Evolutionary conservation across 1,284 basidiomycete species (phyloP), one percentile per base, ranked within the genome.

Genomic region (Phellopilus nigrolimitatus): DNA sequence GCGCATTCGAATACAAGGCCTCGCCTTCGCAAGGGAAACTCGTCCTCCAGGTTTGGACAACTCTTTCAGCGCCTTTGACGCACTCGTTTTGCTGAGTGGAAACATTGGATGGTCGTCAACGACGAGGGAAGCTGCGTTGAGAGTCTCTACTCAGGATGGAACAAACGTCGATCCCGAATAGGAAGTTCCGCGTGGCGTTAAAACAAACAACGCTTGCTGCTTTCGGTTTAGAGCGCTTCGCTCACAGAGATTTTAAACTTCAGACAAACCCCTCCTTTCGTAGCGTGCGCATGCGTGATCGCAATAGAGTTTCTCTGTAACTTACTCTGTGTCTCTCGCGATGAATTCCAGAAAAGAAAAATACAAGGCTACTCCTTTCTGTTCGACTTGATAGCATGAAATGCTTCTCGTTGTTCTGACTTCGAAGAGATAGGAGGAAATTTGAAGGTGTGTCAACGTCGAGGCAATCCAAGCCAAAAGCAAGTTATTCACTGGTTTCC

Each of bases 1-100:
- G 25, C 46, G 30, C 34, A 34, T 47, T 51, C 8, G 46, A 53
- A 46, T 53, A 53, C 51, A 53, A 53, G 39, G 51, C 15, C 33
- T 36, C 22, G 12, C 9, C 51, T 37, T 5, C 7, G 21, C 44
- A 21, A 43, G 38, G 51, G 27, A 47, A 42, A 33, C 31, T 19
- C 13, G 39, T 7, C 22, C 13, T 7, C 46, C 36, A 4, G 38
- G 39, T 34, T 42, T 28, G 46, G 44, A 33, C 19, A 15, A 38
- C 48, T 34, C 38, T 47, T 47, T 53, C 27, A 53, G 31, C 24
- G 7, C 37, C 46, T 24, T 52, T 52, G 21, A 42, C 9, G 28
- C 21, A 37, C 44, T 42, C 9, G 36, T 19, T n/a, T n/a, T n/a
- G n/a, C n/a, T n/a, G n/a, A 28, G 46, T 42, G 48, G 41, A 43